These are phyloP conservation scores for Wickerhamomyces bovis DNA, from an alignment of 805 yeast species.

Conservation along the genomic window DNA sequence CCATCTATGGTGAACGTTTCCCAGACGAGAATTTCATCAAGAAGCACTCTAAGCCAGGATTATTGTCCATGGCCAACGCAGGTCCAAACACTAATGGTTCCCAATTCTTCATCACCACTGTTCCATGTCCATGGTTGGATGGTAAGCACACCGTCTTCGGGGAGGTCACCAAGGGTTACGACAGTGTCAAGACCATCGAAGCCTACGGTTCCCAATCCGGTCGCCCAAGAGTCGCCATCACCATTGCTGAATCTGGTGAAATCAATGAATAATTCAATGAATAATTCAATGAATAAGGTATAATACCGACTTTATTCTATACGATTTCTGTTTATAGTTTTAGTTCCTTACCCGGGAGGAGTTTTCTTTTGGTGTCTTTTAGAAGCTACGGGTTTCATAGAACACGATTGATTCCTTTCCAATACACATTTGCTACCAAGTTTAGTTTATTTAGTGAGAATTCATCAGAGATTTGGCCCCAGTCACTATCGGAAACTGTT, in stretches of 20 bases:
- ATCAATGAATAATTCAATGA: background rate
- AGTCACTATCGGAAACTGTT: no score
- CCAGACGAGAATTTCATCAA: conserved; percentile 69
- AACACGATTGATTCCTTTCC: background rate
- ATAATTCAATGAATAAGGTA: conserved; percentile 11
- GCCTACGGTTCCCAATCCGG: conserved; percentile 68
- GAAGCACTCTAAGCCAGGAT: conserved; percentile 76
- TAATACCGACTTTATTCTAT: background rate
- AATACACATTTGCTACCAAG: background rate
- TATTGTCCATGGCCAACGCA: conserved; percentile 95
- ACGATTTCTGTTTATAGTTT: background rate
- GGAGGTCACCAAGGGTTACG: conserved; percentile 80
- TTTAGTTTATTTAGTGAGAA: background rate
- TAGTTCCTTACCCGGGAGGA: background rate
- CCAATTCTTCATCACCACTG: conserved; percentile 94
- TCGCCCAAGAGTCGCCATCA: conserved; percentile 58
- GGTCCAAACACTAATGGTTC: conserved; percentile 98
- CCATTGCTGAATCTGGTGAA: conserved; percentile 52
- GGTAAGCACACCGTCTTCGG: conserved; percentile 96
- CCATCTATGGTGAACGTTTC: conserved; percentile 77
- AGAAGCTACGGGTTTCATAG: background rate
- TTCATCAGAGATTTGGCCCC: no score
- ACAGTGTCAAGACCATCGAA: conserved; percentile 83
- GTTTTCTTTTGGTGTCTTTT: no score
- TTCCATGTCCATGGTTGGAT: conserved; percentile 81